Evolutionary conservation across 495 filamentous ascomycete species (phyloP), one percentile per base, ranked within the genome.

Genomic region (Geoglossum glabrum): DNA sequence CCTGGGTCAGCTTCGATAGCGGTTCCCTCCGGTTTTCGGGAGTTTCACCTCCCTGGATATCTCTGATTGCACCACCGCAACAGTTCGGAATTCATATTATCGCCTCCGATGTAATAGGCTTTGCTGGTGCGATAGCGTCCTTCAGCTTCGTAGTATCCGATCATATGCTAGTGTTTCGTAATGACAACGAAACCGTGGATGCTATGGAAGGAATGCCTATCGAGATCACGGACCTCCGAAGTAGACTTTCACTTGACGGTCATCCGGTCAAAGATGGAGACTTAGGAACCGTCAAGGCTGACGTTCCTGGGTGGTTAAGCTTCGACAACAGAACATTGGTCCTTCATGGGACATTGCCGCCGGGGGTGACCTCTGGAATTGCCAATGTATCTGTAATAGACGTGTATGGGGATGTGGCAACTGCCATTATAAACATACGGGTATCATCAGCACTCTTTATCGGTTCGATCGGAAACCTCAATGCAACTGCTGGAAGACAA

Each of bases 1-100:
- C 88, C 4, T 95, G 88, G 90, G 76, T 95, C 43, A 71, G 68
- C 11, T 95, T 96, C 63, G 80, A 94, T 64, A 62, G 76, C 1
- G 60, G 64, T 1, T 70, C 61, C 7, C 74, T 95, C 31, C 74
- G 75, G 11, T 95, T 95, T 62, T 79, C 78, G 6, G 89, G 89
- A n/a, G 77, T 70, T 47, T 82, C 82, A 3, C 89, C 87, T 5
- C 66, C 79, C 15, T 69, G 75, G 19, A 72, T 72, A 38, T 82
- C 80, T 38, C 74, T 83, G 28, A 70, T 78, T 31, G 72, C 82
- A 17, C 79, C 80, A 1, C 82, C 87, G 15, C 83, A 92, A 63
- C 73, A 69, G 0, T 93, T 88, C 62, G 76, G 74, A 15, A 77
- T 96, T 57, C 73, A 80, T 59, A 70, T 95, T 13, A 78, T 92